Evolutionary conservation across 495 filamentous ascomycete genomes (phyloP).

Genomic region (Ramalina peruviana): DNA sequence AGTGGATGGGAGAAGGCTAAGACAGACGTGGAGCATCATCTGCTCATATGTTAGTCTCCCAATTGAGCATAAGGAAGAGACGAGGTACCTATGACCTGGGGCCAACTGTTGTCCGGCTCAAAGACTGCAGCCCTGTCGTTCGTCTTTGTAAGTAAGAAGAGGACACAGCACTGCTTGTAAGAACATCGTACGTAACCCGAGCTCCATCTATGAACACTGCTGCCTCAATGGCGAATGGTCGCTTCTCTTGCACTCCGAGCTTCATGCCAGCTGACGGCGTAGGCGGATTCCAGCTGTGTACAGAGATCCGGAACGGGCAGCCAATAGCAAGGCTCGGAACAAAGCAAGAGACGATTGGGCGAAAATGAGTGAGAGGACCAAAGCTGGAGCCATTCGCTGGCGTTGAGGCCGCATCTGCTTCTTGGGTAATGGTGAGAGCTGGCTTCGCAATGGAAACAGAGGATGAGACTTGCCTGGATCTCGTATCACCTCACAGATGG

Average conservation of each 20-base stretch:
- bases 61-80: neutral
- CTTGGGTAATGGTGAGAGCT: conserved; percentile 19
- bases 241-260: conserved; percentile 44
- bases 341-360: conserved; percentile 67
- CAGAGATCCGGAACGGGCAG: conserved; percentile 56
- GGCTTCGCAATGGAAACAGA: conserved; percentile 4
- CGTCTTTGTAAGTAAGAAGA: conserved; percentile 37
- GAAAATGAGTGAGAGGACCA: conserved; percentile 1
- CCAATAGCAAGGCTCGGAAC: conserved; percentile 50
- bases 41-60: neutral
- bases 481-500: conserved; percentile 60
- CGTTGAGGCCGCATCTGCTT: neutral
- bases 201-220: conserved; percentile 59
- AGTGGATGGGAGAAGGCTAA: neutral
- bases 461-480: conserved; percentile 37
- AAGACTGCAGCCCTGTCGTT: neutral
- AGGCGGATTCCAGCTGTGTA: conserved; percentile 70
- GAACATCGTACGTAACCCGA: conserved; percentile 42
- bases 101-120: conserved; percentile 31
- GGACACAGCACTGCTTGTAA: conserved; percentile 24
- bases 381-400: conserved; percentile 17
- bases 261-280: conserved; percentile 45
- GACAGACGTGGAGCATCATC: conserved; percentile 10
- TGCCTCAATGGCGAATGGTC: conserved; percentile 50
- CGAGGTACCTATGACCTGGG: conserved; percentile 39